Evolutionary conservation across 2,329 filamentous ascomycete species (phyloP).

Genomic region (Leptographium lundbergii): DNA sequence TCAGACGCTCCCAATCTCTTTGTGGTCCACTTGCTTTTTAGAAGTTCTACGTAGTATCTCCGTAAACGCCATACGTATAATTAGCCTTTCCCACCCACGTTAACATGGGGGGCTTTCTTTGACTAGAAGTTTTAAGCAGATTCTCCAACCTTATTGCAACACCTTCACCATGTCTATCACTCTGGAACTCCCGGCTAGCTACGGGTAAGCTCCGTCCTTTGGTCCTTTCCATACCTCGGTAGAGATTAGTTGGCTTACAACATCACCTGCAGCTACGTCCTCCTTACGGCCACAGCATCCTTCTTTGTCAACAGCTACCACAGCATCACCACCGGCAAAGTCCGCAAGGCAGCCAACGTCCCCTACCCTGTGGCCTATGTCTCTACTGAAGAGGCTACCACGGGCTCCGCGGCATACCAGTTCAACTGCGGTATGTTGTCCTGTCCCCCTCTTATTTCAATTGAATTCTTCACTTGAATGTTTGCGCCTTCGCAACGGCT

Average conservation of each 20-base stretch:
- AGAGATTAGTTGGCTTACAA: background rate
- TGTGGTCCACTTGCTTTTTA: background rate
- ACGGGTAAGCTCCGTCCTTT: conserved; percentile 3
- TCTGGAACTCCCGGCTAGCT: conserved; percentile 7
- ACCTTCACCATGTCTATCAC: conserved; percentile 3
- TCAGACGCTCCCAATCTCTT: background rate
- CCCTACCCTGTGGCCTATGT: conserved; percentile 47
- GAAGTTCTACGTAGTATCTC: background rate
- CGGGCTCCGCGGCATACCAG: conserved; percentile 37
- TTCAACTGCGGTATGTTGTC: conserved; percentile 47
- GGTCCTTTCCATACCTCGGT: background rate
- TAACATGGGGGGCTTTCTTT: background rate
- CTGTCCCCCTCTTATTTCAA: too few relatives aligned
- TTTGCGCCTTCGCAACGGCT: too few relatives aligned
- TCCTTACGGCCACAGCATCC: conserved; percentile 42
- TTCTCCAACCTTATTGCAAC: background rate
- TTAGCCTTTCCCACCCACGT: background rate
- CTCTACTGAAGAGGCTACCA: conserved; percentile 36
- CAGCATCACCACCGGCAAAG: conserved; percentile 28
- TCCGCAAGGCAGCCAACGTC: conserved; percentile 40
- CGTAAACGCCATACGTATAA: background rate
- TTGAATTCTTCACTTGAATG: too few relatives aligned
- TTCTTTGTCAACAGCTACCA: conserved; percentile 47
- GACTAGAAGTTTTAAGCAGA: background rate
- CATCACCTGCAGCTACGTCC: conserved; percentile 39